Evolutionary conservation across 768 basidiomycete genomes (phyloP), one percentile per base, ranked within the genome.

Genomic region (Naematelia aurantialba): DNA sequence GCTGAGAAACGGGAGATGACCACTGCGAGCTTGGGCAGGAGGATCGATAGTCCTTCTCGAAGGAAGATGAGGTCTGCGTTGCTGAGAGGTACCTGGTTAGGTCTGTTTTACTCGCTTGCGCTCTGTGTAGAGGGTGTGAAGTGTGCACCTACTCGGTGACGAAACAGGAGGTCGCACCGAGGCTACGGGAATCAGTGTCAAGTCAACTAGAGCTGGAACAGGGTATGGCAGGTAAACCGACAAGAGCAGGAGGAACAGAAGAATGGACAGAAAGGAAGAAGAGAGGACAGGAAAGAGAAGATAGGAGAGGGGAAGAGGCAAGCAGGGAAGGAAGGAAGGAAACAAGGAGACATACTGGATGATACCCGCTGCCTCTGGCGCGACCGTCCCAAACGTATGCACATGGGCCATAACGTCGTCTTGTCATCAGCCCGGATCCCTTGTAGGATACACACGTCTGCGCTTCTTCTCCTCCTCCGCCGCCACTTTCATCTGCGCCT

Each of bases 381-480:
- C 93, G 53, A 93, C 88, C 46, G 82, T 83, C 4, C 93, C 93
- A 75, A 97, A 99, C 2, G 93, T 96, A 79, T 98, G 91, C 45
- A 99, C 96, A 73, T 99, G 96, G 0, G 96, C 96, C 96, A 99
- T 99, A 45, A 99, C 96, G 78, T 99, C 96, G 79, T 99, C 74
- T 76, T 39, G 19, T 2, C 21, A 50, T 66, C 49, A 62, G 61
- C 57, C 31, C 14, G 1, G 3, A 4, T 48, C 34, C 21, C 24
- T 30, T 30, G 11, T 11, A 27, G 52, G n/a, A 2, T 12, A 66
- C 74, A 61, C 55, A 76, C 74, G 96, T 12, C 96, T 83, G 24
- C 96, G 81, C 79, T 91, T 96, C 81, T 96, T 98, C 80, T 99
- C 96, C 77, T 99, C 96, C 56, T 83, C 80, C 0, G 91, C 93